Percentiles rank a stretch among this genome's conserved stretches.
These are phyloP conservation scores for Citrus sinensis DNA, from an alignment of 345 rosid genomes.

Conservation along the genomic window DVS_A1.0 CM039166.1:14624501-14625000, in stretches of 20 bases:
- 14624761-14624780: not conserved
- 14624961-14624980: conserved; percentile 26
- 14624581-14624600: not conserved
- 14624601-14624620: conserved; percentile 11
- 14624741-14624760: not conserved
- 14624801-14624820: not conserved
- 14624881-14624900: conserved; percentile 21
- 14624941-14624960: conserved; percentile 29
- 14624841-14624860: too few relatives aligned
- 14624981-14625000: conserved; percentile 20
- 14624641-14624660: conserved; percentile 16
- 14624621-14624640: conserved; percentile 26
- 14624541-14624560: conserved; percentile 21
- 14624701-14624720: conserved; percentile 29
- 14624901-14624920: conserved; percentile 21
- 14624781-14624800: not conserved
- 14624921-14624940: conserved; percentile 22
- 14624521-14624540: conserved; percentile 24
- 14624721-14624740: conserved; percentile 32
- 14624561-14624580: conserved; percentile 22
- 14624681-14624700: conserved; percentile 20
- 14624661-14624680: conserved; percentile 25
- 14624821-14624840: too few relatives aligned
- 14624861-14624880: conserved; percentile 10
- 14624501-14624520: conserved; percentile 14